Base-by-base conservation (phyloP, 108 stramenopile species). In the Cylindrotheca closterium region DNA sequence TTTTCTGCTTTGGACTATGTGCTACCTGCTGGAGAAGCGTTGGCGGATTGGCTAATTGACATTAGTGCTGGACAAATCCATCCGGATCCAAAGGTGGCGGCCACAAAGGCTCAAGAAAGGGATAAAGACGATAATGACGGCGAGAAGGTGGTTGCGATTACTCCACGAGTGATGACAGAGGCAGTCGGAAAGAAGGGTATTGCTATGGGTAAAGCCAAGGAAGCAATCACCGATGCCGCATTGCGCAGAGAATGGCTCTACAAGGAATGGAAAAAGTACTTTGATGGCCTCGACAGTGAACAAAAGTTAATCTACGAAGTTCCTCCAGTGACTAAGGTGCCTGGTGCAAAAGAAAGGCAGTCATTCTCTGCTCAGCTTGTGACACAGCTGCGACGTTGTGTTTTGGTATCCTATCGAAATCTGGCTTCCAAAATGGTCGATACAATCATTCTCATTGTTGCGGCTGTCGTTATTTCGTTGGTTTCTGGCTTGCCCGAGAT, bases 31-130 rank as follows among this genome's bases (percentile, higher is more conserved):
- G 78, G 78, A 2, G 78, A 79, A 50, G 54, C 56, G 22, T n/a
- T 79, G 4, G 73, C 78, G 7, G 78, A 79, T 67, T 79, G 78
- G 78, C 49, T 79, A 0, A 79, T 79, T 64, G 78, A 79, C 37
- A 68, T 79, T 25, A 65, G 63, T 22, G 54, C 60, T 32, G 78
- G 78, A 22, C 33, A 55, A 53, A 30, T 77, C 27, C 47, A 45
- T 50, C 70, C 76, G 2, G 29, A 61, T 5, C 37, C 26, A 8
- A 29, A 10, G 2, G 49, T 63, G 10, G 49, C 49, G 0, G 7
- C 23, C 15, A 54, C 27, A 19, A 61, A 61, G 37, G 15, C 7
- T 15, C 15, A 10, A 15, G 37, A 42, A 42, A 7, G 10, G 15
- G 15, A 42, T 42, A 42, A 42, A 7, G 10, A 15, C 37, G 15